Conservation (phyloP, 2,329 filamentous ascomycete species). For the Delphinella strobiligena region DNA sequence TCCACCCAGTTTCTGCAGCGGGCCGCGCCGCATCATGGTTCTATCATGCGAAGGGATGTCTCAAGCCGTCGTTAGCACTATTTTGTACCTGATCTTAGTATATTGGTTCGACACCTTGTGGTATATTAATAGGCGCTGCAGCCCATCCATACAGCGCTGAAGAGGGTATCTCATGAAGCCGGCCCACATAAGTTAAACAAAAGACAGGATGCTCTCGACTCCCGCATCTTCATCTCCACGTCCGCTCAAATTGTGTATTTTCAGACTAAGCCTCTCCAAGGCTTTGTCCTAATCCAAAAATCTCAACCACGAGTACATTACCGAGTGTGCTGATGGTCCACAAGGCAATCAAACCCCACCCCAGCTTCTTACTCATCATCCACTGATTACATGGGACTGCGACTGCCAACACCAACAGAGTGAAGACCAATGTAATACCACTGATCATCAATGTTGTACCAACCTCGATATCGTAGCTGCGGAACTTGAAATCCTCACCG, state of each 20-base stretch:
- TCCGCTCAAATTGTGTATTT: not conserved
- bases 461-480: conserved; percentile 72
- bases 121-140: too few relatives aligned
- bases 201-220: too few relatives aligned
- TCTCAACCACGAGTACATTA: conserved; percentile 65
- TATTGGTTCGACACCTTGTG: too few relatives aligned
- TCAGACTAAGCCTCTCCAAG: not conserved
- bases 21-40: too few relatives aligned
- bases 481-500: conserved; percentile 50
- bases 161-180: not conserved
- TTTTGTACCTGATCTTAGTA: too few relatives aligned
- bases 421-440: conserved; percentile 70
- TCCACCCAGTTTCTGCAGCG: too few relatives aligned
- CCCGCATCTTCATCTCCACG: too few relatives aligned
- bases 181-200: not conserved
- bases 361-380: conserved; percentile 73
- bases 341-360: conserved; percentile 64
- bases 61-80: too few relatives aligned
- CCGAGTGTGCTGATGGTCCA: conserved; percentile 71
- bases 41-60: too few relatives aligned
- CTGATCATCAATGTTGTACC: conserved; percentile 77
- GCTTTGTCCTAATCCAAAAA: conserved; percentile 29
- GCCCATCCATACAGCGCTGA: not conserved
- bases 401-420: conserved; percentile 64
- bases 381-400: conserved; percentile 76